A percentile compares a stretch with the other conserved stretches of the same genome.
These are phyloP conservation scores for Tolypocladium paradoxum DNA, from an alignment of 2,329 filamentous ascomycete genomes.

Conservation along the genomic window DNA sequence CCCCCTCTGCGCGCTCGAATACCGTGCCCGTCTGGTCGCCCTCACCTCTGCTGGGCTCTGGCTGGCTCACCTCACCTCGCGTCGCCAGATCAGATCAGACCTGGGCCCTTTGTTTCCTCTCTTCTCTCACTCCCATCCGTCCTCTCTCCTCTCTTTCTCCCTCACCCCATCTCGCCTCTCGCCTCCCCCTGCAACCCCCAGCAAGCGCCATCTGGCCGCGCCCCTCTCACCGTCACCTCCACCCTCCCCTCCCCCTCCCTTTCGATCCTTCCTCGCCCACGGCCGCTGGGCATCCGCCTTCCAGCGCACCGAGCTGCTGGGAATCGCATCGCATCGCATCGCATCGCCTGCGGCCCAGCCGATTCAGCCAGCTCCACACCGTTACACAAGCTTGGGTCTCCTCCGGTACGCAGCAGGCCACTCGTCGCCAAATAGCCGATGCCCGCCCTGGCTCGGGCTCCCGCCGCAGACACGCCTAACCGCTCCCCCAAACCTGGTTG, in stretches of 20 bases:
- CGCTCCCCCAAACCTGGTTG: background rate
- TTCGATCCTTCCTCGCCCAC: background rate
- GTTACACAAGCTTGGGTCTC: background rate
- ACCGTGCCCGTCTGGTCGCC: background rate
- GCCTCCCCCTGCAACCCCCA: background rate
- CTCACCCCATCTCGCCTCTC: background rate
- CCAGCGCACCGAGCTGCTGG: background rate
- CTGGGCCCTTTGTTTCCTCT: slow-evolving; percentile 3
- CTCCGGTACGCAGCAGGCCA: background rate
- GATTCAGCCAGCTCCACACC: background rate
- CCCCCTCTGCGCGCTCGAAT: background rate
- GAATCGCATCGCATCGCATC: background rate
- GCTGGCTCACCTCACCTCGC: background rate
- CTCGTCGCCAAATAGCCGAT: background rate
- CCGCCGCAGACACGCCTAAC: background rate
- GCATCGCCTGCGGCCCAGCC: background rate
- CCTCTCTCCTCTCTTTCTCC: slow-evolving; percentile 3
- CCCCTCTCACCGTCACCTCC: background rate
- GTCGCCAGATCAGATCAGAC: background rate
- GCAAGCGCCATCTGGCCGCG: background rate
- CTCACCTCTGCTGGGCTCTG: background rate
- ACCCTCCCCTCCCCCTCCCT: background rate
- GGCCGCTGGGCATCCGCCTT: background rate
- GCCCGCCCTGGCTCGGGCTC: background rate
- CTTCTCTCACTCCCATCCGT: slow-evolving; percentile 5